Evolutionary conservation across 2,329 filamentous ascomycete genomes (phyloP).

Genomic region (Aspergillus costaricaensis): DNA sequence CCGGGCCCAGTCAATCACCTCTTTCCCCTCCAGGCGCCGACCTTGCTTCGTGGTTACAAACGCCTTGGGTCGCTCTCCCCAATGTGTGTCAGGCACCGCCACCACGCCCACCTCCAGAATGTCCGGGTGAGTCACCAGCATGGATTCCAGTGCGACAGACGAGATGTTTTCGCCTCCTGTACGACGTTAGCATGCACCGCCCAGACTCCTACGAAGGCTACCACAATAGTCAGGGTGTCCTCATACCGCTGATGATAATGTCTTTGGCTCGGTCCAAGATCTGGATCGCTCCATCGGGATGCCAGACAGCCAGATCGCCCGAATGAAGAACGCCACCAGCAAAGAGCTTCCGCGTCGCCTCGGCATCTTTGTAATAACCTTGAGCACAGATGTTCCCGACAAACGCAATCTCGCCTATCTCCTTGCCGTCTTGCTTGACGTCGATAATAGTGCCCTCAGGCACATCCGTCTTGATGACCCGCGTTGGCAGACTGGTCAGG

Average conservation of each 20-base stretch:
- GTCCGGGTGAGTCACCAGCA: slow-evolving; percentile 84
- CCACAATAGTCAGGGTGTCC: not conserved
- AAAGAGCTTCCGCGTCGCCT: slow-evolving; percentile 84
- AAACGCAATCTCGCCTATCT: slow-evolving; percentile 85
- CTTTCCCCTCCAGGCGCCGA: slow-evolving; percentile 61
- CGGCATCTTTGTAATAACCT: slow-evolving; percentile 87
- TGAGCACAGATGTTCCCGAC: slow-evolving; percentile 87
- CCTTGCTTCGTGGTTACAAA: slow-evolving; percentile 79
- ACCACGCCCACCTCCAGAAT: slow-evolving; percentile 92
- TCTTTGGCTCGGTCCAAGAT: slow-evolving; percentile 95
- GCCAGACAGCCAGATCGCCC: slow-evolving; percentile 91
- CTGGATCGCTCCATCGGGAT: slow-evolving; percentile 85
- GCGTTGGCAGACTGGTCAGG: slow-evolving; percentile 75
- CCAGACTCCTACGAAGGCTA: no score
- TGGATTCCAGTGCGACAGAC: slow-evolving; percentile 84
- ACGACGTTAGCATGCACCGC: slow-evolving; percentile 5
- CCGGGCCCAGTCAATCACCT: slow-evolving; percentile 85
- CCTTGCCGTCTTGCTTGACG: slow-evolving; percentile 68
- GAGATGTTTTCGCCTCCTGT: slow-evolving; percentile 95
- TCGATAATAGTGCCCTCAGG: slow-evolving; percentile 67
- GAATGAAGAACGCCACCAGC: slow-evolving; percentile 83
- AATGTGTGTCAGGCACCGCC: slow-evolving; percentile 81
- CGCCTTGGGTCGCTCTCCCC: slow-evolving; percentile 95
- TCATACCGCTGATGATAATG: slow-evolving; percentile 88
- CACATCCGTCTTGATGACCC: slow-evolving; percentile 78